These are phyloP conservation scores for Geoglossum glabrum DNA, from an alignment of 495 filamentous ascomycete species.

Conservation along the genomic window DNA sequence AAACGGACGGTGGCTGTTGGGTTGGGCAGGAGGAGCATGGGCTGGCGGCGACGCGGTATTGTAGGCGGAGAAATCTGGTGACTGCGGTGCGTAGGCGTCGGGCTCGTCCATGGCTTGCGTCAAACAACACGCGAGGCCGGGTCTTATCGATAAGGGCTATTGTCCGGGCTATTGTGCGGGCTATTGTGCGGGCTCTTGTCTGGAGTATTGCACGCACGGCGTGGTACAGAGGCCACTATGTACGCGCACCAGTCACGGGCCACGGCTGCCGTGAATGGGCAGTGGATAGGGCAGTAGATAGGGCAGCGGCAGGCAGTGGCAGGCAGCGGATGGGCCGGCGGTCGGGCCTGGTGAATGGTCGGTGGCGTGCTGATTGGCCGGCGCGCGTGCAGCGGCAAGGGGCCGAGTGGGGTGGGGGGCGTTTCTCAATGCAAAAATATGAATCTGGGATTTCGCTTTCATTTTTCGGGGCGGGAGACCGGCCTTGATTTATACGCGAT, in stretches of 20 bases:
- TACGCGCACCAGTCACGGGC: too few relatives aligned
- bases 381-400: background rate
- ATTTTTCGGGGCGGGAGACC: constrained; percentile 1
- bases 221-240: too few relatives aligned
- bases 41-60: constrained; percentile 9
- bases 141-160: constrained; percentile 2
- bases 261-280: background rate
- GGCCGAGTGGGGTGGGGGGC: background rate
- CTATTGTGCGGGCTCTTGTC: too few relatives aligned
- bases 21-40: background rate
- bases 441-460: constrained; percentile 3
- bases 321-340: too few relatives aligned
- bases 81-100: constrained; percentile 17
- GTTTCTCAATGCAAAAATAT: background rate
- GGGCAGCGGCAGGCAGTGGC: too few relatives aligned
- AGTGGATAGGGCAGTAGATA: background rate
- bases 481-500: constrained; percentile 1
- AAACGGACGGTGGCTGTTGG: background rate
- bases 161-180: too few relatives aligned
- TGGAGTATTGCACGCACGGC: too few relatives aligned
- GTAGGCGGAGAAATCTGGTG: constrained; percentile 17
- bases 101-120: constrained; percentile 10
- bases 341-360: too few relatives aligned
- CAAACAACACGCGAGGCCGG: background rate
- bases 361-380: constrained; percentile 1